Base-by-base conservation (phyloP, 2,329 filamentous ascomycete species). In the Lanzia echinophila region DNA sequence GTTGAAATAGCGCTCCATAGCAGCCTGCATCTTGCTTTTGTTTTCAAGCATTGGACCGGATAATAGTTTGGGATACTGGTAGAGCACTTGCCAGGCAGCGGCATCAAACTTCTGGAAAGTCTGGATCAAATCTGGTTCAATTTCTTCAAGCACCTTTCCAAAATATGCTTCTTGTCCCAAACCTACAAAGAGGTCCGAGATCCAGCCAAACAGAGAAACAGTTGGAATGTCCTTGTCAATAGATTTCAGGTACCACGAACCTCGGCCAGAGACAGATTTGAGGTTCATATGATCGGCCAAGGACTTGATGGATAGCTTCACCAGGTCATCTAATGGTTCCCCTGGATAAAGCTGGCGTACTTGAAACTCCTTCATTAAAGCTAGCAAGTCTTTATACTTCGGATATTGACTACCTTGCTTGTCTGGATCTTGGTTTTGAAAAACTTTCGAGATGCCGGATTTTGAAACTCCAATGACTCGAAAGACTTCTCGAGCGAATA, bases 41-140 rank as follows among this genome's bases (percentile, higher is more conserved):
- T 36, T 39, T 13, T 8, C 24, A 11, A 15, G 3, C 44, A 56
- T 47, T 6, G 33, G 19, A 7, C 20, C 31, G 3, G 34, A n/a
- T 15, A 42, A 28, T 5, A 44, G 32, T 12, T 20, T 39, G 3
- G 48, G 48, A 52, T 43, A 31, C 13, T 44, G 20, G 42, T 52
- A 52, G 5, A 38, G 22, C 6, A 52, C n/a, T 22, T 52, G 33
- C 54, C 48, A 56, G 15, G 20, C 31, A 20, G 36, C 20, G n/a
- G 41, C 49, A 32, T 56, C 48, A 39, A 56, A 56, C 2, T 48
- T 31, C 6, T 17, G n/a, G 20, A 52, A 52, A 45, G n/a, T 39
- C n/a, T 44, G 7, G 8, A 31, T 28, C 8, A 56, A n/a, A 24
- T 39, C 19, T 2, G 49, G 32, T 12, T 56, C 43, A 10, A 47